Percentiles rank a stretch among this genome's conserved stretches.
These are phyloP conservation scores for Penicillium odoratum DNA, from an alignment of 495 filamentous ascomycete species.

Conservation along the genomic window DNA sequence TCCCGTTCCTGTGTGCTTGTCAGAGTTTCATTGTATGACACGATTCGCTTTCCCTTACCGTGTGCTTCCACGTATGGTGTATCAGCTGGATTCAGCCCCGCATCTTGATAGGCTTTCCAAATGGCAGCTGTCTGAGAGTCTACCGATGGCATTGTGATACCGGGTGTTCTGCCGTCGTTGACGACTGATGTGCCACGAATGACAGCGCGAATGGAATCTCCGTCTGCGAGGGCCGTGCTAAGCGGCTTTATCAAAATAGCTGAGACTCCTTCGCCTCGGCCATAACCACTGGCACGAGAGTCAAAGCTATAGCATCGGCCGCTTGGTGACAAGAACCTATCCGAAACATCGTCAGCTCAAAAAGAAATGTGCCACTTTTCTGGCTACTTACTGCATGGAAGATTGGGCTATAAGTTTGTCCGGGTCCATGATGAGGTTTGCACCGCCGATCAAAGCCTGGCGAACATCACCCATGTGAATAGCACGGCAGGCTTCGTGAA, in stretches of 20 bases:
- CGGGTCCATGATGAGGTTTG: constrained; percentile 17
- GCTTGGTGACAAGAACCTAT: no score
- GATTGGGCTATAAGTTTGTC: constrained; percentile 8
- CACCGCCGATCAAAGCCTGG: constrained; percentile 25
- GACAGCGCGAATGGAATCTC: constrained; percentile 10
- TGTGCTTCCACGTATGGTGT: no score
- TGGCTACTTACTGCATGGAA: no score
- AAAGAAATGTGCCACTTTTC: no score
- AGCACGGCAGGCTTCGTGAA: constrained; percentile 44
- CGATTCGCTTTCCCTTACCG: no score
- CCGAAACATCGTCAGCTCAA: no score
- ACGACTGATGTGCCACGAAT: constrained; percentile 16
- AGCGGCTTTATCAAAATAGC: constrained; percentile 32
- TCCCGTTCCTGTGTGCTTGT: no score
- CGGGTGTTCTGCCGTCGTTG: constrained; percentile 26
- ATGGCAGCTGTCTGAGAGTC: background rate
- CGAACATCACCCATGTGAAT: constrained; percentile 37
- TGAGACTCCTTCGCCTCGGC: constrained; percentile 35
- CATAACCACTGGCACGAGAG: constrained; percentile 34
- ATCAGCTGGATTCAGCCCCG: no score
- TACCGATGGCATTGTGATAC: no score
- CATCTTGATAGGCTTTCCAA: background rate
- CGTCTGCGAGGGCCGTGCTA: constrained; percentile 6
- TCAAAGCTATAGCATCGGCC: constrained; percentile 29
- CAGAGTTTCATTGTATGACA: no score